A percentile compares a stretch with the other conserved stretches of the same genome.
Conservation (phyloP, 345 rosid genomes). For the Orychophragmus violaceus region DNA sequence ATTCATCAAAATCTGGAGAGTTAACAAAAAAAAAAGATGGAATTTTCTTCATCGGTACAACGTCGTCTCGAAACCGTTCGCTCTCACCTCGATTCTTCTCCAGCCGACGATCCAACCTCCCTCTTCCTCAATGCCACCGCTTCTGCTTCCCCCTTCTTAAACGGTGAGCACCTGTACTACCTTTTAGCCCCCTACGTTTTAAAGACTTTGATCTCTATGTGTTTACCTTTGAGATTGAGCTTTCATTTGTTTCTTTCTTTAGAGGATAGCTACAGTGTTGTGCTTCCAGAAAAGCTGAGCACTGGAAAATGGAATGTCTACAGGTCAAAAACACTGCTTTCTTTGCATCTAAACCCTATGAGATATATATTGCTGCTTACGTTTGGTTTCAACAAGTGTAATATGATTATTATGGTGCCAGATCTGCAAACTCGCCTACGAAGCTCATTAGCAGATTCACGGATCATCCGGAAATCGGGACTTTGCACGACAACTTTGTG, state of each 20-base stretch:
- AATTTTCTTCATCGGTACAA: conserved; percentile 37
- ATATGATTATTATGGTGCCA: conserved; percentile 11
- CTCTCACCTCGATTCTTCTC: conserved; percentile 44
- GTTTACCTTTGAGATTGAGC: neutral
- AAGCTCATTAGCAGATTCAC: conserved; percentile 53
- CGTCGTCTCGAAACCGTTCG: conserved; percentile 61
- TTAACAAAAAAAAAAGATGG: neutral
- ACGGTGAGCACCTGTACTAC: conserved; percentile 24
- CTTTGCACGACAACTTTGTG: conserved; percentile 77
- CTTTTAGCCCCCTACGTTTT: neutral
- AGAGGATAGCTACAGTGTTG: conserved; percentile 53
- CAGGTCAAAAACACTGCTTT: conserved; percentile 37
- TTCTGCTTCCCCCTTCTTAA: conserved; percentile 29
- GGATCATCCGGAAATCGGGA: conserved; percentile 69
- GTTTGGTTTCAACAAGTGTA: neutral
- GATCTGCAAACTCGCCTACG: conserved; percentile 63
- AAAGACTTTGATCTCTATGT: neutral
- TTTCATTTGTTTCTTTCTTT: neutral
- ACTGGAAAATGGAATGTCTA: conserved; percentile 86
- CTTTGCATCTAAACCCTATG: neutral
- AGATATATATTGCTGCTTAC: neutral
- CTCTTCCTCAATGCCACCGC: conserved; percentile 20
- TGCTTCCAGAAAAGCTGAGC: conserved; percentile 70
- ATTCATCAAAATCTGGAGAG: neutral
- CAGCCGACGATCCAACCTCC: conserved; percentile 21